These are phyloP conservation scores for Eucalyptus sideroxylon DNA, from an alignment of 345 rosid genomes.

Conservation along the genomic window DNA sequence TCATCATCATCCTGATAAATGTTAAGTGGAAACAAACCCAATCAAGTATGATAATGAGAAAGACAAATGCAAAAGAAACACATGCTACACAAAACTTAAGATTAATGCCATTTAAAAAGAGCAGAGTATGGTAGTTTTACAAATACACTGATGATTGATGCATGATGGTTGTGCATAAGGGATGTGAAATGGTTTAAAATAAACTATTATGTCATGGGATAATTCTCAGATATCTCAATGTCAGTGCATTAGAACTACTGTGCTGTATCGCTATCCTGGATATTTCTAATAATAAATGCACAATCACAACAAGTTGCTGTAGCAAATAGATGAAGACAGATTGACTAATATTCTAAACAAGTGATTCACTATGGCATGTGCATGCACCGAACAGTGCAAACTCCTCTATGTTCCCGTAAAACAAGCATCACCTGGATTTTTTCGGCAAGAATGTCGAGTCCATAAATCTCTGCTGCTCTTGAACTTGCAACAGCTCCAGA, in stretches of 20 bases:
- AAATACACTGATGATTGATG: neutral
- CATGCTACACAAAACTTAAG: neutral
- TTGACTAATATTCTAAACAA: neutral
- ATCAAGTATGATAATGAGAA: neutral
- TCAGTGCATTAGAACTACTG: neutral
- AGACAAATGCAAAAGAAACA: neutral
- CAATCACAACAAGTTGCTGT: neutral
- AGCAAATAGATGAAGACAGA: neutral
- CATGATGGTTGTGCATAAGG: neutral
- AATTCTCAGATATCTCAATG: neutral
- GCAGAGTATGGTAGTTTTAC: neutral
- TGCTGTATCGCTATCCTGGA: neutral
- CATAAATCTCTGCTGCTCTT: constrained; percentile 82
- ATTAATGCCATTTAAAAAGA: neutral
- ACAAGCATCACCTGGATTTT: constrained; percentile 56
- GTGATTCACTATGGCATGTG: neutral
- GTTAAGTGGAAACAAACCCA: neutral
- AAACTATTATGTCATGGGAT: neutral
- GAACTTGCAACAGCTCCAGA: constrained; percentile 86
- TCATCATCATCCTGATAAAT: constrained; percentile 55
- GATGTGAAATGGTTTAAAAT: neutral
- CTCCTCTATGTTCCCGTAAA: neutral
- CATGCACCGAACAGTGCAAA: neutral
- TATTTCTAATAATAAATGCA: neutral
- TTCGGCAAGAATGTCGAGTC: constrained; percentile 62